These are phyloP conservation scores for Westerdykella ornata DNA, from an alignment of 2,329 filamentous ascomycete species.

Conservation along the genomic window DNA sequence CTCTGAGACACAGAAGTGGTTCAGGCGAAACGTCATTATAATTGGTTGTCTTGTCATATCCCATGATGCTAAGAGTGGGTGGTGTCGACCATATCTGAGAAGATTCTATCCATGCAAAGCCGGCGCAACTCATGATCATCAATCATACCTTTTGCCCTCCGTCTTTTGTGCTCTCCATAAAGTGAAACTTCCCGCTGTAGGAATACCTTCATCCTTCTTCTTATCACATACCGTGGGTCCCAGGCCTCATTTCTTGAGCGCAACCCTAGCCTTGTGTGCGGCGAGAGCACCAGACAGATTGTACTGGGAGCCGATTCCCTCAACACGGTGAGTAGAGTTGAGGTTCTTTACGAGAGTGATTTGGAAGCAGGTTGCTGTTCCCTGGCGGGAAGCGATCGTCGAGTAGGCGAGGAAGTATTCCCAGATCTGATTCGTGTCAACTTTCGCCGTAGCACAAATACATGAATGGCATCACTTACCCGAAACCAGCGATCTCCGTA, in stretches of 20 bases:
- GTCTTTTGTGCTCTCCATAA: no score
- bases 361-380: slow-evolving; percentile 78
- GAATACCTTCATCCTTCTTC: no score
- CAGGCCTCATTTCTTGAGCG: background rate
- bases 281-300: slow-evolving; percentile 60
- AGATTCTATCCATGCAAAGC: no score
- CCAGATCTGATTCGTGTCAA: slow-evolving; percentile 62
- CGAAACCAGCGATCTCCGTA: slow-evolving; percentile 95
- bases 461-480: slow-evolving; percentile 50
- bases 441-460: background rate
- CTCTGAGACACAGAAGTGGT: no score
- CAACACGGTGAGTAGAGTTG: slow-evolving; percentile 75
- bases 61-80: no score
- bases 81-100: no score
- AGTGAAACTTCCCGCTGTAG: no score
- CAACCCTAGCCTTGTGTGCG: slow-evolving; percentile 38
- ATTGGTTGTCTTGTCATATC: no score
- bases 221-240: no score
- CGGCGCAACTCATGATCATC: no score
- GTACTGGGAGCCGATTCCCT: slow-evolving; percentile 64
- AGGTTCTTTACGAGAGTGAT: slow-evolving; percentile 84
- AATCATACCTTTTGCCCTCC: no score
- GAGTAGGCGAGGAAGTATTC: slow-evolving; percentile 85
- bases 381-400: slow-evolving; percentile 77
- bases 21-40: no score